A percentile compares a stretch with the other conserved stretches of the same genome.
Conservation (phyloP, 768 basidiomycete genomes). For the Amyloporia xantha region DNA sequence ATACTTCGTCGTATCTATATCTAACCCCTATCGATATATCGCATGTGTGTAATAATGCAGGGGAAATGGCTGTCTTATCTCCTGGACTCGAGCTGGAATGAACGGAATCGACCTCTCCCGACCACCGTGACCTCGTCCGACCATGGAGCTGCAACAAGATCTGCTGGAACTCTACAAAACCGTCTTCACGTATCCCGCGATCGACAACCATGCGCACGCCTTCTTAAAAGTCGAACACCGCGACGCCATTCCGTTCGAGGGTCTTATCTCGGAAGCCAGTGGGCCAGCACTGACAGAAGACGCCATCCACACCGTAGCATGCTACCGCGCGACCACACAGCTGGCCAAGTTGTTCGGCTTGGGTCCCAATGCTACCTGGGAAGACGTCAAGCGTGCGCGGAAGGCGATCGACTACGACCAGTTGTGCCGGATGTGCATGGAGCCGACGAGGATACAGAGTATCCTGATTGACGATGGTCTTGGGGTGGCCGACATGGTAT, state of each 20-base stretch:
- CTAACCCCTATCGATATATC: too few species aligned
- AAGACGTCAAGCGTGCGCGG: constrained; percentile 46
- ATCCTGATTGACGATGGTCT: constrained; percentile 74
- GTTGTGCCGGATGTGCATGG: constrained; percentile 52
- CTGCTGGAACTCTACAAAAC: constrained; percentile 10
- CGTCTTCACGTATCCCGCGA: constrained; percentile 39
- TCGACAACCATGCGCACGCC: constrained; percentile 80
- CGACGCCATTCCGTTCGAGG: constrained; percentile 48
- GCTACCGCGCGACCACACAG: constrained; percentile 49
- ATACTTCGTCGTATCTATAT: too few species aligned
- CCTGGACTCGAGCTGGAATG: too few species aligned
- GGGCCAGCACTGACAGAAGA: constrained; percentile 46
- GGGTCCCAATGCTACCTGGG: constrained; percentile 41
- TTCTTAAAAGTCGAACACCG: constrained; percentile 45
- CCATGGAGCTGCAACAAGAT: constrained; percentile 2
- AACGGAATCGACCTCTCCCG: too few species aligned
- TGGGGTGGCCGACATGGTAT: constrained; percentile 38
- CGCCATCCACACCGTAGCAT: constrained; percentile 50
- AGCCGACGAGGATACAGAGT: constrained; percentile 52
- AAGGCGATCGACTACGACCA: constrained; percentile 41
- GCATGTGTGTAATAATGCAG: too few species aligned
- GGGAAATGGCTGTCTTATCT: too few species aligned
- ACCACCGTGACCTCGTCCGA: background rate
- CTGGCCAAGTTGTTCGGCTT: constrained; percentile 46
- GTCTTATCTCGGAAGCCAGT: constrained; percentile 57